phyloP scores from a whole-genome alignment of 2,329 filamentous ascomycete species.

The Ploettnerulaceae sp. region DNA sequence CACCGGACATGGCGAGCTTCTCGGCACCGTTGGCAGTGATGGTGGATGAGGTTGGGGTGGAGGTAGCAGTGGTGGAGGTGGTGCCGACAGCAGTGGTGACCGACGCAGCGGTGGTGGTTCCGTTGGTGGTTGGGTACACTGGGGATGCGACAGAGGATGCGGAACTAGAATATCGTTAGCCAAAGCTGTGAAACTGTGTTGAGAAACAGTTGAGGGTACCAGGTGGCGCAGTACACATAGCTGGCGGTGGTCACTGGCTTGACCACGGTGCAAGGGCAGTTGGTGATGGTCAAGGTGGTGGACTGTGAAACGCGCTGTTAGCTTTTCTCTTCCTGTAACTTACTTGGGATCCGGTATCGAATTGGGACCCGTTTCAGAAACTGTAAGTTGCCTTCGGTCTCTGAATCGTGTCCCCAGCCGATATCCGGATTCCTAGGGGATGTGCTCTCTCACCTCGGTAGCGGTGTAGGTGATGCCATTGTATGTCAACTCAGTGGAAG shows the following conservation, averaged over 20 bases:
- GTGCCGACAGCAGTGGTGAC: constrained; percentile 26
- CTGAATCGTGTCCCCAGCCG: background rate
- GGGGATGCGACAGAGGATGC: constrained; percentile 16
- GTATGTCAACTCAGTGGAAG: constrained; percentile 43
- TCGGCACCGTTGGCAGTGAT: constrained; percentile 51
- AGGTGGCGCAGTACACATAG: constrained; percentile 44
- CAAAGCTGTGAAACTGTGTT: constrained; percentile 15
- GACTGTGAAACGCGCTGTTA: constrained; percentile 21
- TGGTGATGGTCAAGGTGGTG: constrained; percentile 31
- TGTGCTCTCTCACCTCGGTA: constrained; percentile 38
- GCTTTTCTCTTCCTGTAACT: constrained; percentile 1
- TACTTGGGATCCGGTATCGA: background rate
- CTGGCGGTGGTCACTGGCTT: constrained; percentile 28
- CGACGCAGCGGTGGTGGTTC: constrained; percentile 22
- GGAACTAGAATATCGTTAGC: constrained; percentile 21
- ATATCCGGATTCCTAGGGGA: background rate
- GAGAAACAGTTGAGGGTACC: constrained; percentile 37
- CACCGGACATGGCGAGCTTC: constrained; percentile 53
- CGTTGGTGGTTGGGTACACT: constrained; percentile 29
- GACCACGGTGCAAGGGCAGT: constrained; percentile 32
- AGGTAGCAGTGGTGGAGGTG: constrained; percentile 12
- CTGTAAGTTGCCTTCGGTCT: background rate
- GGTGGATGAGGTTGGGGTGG: constrained; percentile 35
- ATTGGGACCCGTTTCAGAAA: background rate
- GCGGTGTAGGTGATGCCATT: constrained; percentile 46